Evolutionary conservation across 2,329 filamentous ascomycete species (phyloP).

Genomic region (Trichothecium sympodiale): DNA sequence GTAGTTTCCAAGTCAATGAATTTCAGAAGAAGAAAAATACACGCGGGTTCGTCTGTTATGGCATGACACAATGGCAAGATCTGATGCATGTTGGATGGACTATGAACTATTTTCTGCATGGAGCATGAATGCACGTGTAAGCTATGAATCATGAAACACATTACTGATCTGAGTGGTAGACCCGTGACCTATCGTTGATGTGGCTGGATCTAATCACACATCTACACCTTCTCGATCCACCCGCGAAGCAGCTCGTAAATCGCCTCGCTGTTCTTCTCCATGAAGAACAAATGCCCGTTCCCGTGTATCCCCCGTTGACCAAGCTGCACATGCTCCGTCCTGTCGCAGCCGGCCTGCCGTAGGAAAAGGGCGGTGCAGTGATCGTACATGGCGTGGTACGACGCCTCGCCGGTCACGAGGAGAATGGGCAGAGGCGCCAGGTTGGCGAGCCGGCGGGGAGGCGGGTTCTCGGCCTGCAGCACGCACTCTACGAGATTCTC

Average conservation of each 20-base stretch:
- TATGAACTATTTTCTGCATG: too few relatives aligned
- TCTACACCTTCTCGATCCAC: too few relatives aligned
- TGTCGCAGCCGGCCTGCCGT: conserved; percentile 27
- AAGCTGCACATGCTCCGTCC: conserved; percentile 23
- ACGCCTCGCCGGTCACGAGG: conserved; percentile 29
- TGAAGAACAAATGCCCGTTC: conserved; percentile 38
- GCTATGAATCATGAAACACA: too few relatives aligned
- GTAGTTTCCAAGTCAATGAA: too few relatives aligned
- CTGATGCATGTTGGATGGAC: too few relatives aligned
- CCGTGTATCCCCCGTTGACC: conserved; percentile 29
- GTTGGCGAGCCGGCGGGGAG: conserved; percentile 23
- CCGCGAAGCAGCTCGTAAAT: conserved; percentile 13
- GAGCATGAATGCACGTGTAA: too few relatives aligned
- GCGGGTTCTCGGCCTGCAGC: conserved; percentile 21
- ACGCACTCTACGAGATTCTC: conserved; percentile 11
- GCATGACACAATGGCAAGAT: too few relatives aligned
- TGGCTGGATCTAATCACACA: conserved; percentile 13
- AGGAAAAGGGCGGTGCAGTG: conserved; percentile 28
- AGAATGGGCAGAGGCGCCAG: conserved; percentile 22
- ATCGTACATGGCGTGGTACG: conserved; percentile 34
- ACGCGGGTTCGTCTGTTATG: too few relatives aligned
- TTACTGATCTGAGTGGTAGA: too few relatives aligned
- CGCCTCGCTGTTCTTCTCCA: conserved; percentile 34
- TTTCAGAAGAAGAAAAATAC: too few relatives aligned
- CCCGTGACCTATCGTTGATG: background rate